Base-by-base conservation (phyloP, 1,284 basidiomycete species). In the Fomitopsis pinicola region DNA sequence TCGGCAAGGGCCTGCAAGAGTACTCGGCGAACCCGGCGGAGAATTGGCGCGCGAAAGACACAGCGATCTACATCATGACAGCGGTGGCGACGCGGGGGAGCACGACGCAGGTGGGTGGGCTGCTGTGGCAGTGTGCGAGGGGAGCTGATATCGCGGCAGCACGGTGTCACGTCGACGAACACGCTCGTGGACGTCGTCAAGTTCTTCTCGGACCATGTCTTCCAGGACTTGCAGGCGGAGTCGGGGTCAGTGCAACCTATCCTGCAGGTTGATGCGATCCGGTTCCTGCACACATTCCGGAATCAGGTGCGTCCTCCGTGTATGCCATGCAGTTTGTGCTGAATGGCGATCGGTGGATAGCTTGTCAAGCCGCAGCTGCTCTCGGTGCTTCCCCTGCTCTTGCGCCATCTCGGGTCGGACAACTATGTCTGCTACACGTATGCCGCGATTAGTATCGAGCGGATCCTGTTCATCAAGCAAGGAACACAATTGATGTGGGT, bases 21-120 rank as follows among this genome's bases (percentile, higher is more conserved):
- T 93, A 87, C 33, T 84, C 91, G 69, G 69, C 73, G 22, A 84
- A 91, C 70, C 88, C 86, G 12, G 71, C 76, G 7, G 82, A 82
- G 33, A 91, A 92, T 69, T 99, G 96, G 96, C 92, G 91, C 73
- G 84, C 88, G 57, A 99, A 99, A 76, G 95, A 98, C 75, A 92
- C 92, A 19, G 97, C 97, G n/a, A 89, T 98, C 57, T 99, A 94
- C 76, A 78, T 98, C 33, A 80, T 99, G 68, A 95, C 93, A 7
- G 94, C 94, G 1, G 87, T 98, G 62, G 97, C 97, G 1, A 90
- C 93, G 6, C 82, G 91, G 58, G 92, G 94, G 4, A 91, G 91
- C 7, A 98, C 97, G 0, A 81, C 82, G 12, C 87, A 91, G 81
- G 91, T 89, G 62, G 42, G 82, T 71, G 19, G 10, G 17, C 14